phyloP scores from a whole-genome alignment of 495 filamentous ascomycete genomes.

The Xylaria nigripes region DNA sequence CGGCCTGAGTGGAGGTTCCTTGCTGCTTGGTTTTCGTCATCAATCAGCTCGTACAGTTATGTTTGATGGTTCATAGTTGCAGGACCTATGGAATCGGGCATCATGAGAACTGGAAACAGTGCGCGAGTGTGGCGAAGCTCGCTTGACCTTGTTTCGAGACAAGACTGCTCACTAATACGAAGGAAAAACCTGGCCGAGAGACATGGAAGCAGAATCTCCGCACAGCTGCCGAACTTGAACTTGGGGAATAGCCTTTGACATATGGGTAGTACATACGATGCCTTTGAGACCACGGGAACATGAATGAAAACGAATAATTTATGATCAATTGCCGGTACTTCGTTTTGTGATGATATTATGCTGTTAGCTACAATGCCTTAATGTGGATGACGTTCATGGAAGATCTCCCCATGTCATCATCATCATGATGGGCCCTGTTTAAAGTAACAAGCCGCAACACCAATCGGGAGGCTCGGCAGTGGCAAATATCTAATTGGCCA shows the following conservation, averaged over 20 bases:
- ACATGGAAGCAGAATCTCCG: not conserved
- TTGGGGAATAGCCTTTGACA: conserved; percentile 4
- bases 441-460: not conserved
- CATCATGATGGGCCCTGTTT: too few relatives aligned
- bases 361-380: not conserved
- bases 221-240: conserved; percentile 1
- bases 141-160: conserved; percentile 6
- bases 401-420: not conserved
- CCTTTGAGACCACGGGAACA: not conserved
- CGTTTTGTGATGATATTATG: not conserved
- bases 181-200: conserved; percentile 5
- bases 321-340: not conserved
- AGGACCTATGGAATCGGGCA: conserved; percentile 4
- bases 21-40: conserved; percentile 5
- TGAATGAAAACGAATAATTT: conserved; percentile 12
- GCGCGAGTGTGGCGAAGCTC: conserved; percentile 1
- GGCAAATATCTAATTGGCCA: conserved; percentile 5
- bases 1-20: conserved; percentile 4
- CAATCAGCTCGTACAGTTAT: conserved; percentile 4
- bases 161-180: not conserved
- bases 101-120: conserved; percentile 5
- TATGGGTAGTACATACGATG: conserved; percentile 9
- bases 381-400: not conserved
- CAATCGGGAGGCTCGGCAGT: not conserved
- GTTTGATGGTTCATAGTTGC: conserved; percentile 1